Percentiles rank a stretch among this genome's conserved stretches.
Evolutionary conservation across 768 basidiomycete genomes (phyloP).

Genomic region (Mycena floridula): DNA sequence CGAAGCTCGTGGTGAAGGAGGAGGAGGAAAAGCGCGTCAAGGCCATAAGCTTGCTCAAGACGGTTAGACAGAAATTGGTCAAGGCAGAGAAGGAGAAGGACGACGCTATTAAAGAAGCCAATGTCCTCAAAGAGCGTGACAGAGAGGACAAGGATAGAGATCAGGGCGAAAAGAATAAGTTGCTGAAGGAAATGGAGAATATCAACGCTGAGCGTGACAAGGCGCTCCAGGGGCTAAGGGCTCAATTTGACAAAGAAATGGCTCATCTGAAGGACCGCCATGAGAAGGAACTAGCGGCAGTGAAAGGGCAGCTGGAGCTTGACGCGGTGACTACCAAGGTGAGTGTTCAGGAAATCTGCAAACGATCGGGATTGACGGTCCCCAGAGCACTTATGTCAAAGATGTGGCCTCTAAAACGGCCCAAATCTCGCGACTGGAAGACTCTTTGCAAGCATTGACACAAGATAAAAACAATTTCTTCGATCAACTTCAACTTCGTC

Average conservation of each 20-base stretch:
- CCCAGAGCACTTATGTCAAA: constrained; percentile 60
- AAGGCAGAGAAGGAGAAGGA: constrained; percentile 94
- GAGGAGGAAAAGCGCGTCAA: constrained; percentile 98
- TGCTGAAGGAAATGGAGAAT: constrained; percentile 61
- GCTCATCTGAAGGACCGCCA: constrained; percentile 51
- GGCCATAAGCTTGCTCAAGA: constrained; percentile 87
- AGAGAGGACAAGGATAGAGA: constrained; percentile 50
- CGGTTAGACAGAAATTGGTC: constrained; percentile 94
- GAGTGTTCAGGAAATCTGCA: neutral
- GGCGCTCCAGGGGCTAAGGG: constrained; percentile 49
- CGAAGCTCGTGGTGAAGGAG: constrained; percentile 67
- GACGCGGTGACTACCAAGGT: constrained; percentile 76
- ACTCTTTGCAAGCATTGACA: constrained; percentile 59
- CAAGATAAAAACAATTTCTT: constrained; percentile 78
- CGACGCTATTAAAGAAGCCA: constrained; percentile 58
- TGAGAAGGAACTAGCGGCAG: constrained; percentile 65
- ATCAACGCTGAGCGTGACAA: constrained; percentile 59
- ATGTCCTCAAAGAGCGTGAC: constrained; percentile 44
- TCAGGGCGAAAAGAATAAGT: constrained; percentile 40
- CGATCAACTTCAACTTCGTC: constrained; percentile 79
- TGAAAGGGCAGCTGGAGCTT: constrained; percentile 70
- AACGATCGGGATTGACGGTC: neutral
- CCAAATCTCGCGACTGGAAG: constrained; percentile 66
- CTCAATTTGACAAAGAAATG: constrained; percentile 72
- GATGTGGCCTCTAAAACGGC: constrained; percentile 56